These are phyloP conservation scores for Scutellospora calospora DNA, from an alignment of 371 early-diverging fungal genomes.

Conservation along the genomic window DNA sequence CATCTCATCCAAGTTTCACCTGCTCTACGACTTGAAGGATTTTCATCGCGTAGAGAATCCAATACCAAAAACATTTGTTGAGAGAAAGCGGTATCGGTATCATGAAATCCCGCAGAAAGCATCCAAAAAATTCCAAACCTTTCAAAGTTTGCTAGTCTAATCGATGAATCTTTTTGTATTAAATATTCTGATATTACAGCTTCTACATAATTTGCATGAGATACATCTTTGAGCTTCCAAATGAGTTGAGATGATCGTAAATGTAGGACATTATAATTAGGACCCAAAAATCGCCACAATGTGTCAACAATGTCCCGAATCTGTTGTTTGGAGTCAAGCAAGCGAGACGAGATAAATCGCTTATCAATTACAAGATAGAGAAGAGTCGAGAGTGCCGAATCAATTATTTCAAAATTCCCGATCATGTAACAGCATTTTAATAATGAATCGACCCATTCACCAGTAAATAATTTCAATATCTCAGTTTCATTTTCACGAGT, in stretches of 20 bases:
- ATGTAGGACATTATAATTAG: slow-evolving; percentile 62
- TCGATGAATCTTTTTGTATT: slow-evolving; percentile 53
- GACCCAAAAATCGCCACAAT: slow-evolving; percentile 60
- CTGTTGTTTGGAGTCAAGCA: slow-evolving; percentile 25
- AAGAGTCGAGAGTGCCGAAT: slow-evolving; percentile 58
- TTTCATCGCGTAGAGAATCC: slow-evolving; percentile 67
- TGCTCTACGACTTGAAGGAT: slow-evolving; percentile 65
- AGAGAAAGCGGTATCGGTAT: slow-evolving; percentile 63
- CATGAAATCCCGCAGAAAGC: slow-evolving; percentile 56
- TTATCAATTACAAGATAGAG: slow-evolving; percentile 47
- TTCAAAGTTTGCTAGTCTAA: slow-evolving; percentile 57
- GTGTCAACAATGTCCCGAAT: slow-evolving; percentile 41
- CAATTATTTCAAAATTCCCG: slow-evolving; percentile 57
- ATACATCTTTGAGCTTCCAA: slow-evolving; percentile 66
- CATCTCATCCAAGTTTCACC: slow-evolving; percentile 80
- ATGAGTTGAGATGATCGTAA: slow-evolving; percentile 70
- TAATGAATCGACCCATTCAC: slow-evolving; percentile 54
- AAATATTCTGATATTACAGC: slow-evolving; percentile 66
- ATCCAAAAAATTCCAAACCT: slow-evolving; percentile 82
- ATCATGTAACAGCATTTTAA: slow-evolving; percentile 61
- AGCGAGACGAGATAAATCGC: slow-evolving; percentile 44
- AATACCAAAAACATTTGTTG: slow-evolving; percentile 78
- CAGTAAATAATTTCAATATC: slow-evolving; percentile 46
- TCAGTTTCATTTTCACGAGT: slow-evolving; percentile 45
- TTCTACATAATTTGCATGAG: slow-evolving; percentile 66